Percentiles rank a stretch among this genome's conserved stretches.
These are phyloP conservation scores for Plasmodium inui DNA, from an alignment of 169 alveolate species.

Conservation along the genomic window DNA sequence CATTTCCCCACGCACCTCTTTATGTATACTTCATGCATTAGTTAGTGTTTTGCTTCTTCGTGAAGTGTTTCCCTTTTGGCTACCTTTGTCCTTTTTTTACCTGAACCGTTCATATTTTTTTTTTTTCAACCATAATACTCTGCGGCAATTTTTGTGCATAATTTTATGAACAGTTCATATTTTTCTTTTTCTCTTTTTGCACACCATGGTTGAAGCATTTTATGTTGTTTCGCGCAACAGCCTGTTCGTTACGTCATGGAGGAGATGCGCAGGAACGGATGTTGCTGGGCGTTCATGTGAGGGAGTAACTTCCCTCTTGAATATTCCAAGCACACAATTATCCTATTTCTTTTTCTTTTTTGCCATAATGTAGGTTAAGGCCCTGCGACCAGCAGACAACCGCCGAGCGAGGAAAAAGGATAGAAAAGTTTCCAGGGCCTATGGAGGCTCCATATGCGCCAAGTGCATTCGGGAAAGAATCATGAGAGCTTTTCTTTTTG, in stretches of 20 bases:
- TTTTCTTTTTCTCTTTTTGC: no score
- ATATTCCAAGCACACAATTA: background rate
- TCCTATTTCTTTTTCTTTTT: background rate
- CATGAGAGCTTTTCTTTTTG: conserved; percentile 93
- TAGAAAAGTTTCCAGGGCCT: conserved; percentile 92
- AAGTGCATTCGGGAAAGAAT: conserved; percentile 90
- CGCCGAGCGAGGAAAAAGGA: conserved; percentile 81
- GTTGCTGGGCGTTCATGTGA: no score
- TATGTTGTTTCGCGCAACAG: no score
- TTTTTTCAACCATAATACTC: no score
- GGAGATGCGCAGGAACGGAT: no score
- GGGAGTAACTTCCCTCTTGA: no score
- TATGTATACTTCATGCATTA: background rate
- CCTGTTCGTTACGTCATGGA: no score
- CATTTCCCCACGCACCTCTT: background rate
- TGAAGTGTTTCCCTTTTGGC: background rate
- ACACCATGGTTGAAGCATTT: no score
- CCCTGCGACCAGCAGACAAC: conserved; percentile 86
- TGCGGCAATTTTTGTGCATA: background rate
- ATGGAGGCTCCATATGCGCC: conserved; percentile 92
- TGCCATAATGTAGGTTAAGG: conserved; percentile 69
- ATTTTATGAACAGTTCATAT: background rate
- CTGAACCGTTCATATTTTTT: background rate
- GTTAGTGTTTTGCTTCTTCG: background rate
- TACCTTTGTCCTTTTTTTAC: background rate